Evolutionary conservation across 345 rosid species (phyloP), one percentile per base, ranked within the genome.

Genomic region (Corymbia maculata): DNA sequence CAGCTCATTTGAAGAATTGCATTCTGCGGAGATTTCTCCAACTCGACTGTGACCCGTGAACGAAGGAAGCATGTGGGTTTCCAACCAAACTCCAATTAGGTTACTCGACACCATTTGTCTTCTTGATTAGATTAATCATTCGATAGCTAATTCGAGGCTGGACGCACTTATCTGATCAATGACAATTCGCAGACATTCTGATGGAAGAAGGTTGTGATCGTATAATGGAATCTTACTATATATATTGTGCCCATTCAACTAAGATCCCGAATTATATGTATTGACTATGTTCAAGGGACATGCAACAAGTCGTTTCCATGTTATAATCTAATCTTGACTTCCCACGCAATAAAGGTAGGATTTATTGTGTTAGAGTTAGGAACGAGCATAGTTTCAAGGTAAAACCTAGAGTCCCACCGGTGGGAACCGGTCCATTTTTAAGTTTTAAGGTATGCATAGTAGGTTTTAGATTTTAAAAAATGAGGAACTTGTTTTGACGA

Each of bases 261-360:
- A 68, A 32, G 13, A 16, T 68, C 79, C 24, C 3, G 1, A 15
- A 15, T 68, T 68, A 19, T 68, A 32, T 32, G 24, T 24, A 68
- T 16, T 15, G 16, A 32, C 22, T 32, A 17, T 24, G 8, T 68
- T 30, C 22, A 17, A 1, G 6, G 45, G 80, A 16, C 80, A 68
- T 32, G 13, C 13, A 1, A 2, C 0, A 2, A 36, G 12, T 32
- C 3, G 0, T 1, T 68, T 32, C 0, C 79, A 32, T 16, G 12
- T 68, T 42, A 68, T 32, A 68, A 15, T 16, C 3, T 15, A 68
- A 32, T 68, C 7, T 68, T 0, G 8, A 2, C 24, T 68, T 68
- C 22, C 3, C 0, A 45, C 7, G 13, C 79, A 68, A 13, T 0
- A 52, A 52, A 2, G 6, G 19, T 50, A 11, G 15, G 15, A 59